Conservation (phyloP, 2,329 filamentous ascomycete genomes). For the Aspergillus hortae region DNA sequence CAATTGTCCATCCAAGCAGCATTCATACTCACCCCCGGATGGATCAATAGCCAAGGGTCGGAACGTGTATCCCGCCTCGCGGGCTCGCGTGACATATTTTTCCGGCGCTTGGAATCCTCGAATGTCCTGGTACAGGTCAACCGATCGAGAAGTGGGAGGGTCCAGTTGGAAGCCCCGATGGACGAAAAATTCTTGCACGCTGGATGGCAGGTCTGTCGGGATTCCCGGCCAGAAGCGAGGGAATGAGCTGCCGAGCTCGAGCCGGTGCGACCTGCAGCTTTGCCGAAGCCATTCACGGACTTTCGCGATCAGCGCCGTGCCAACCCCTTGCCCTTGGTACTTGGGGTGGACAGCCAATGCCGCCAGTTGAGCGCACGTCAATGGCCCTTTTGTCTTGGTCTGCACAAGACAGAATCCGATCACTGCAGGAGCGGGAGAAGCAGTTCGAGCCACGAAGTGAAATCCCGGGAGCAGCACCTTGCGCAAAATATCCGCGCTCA, state of each 20-base stretch:
- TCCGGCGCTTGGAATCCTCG: conserved; percentile 30
- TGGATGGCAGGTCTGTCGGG: conserved; percentile 35
- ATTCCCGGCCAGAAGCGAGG: conserved; percentile 48
- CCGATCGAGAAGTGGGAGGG: conserved; percentile 21
- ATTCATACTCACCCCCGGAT: conserved; percentile 23
- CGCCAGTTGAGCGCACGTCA: conserved; percentile 30
- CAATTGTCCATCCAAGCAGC: conserved; percentile 38
- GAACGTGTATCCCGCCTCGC: conserved; percentile 35
- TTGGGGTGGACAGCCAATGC: conserved; percentile 35
- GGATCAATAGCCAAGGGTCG: conserved; percentile 32
- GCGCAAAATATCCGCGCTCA: conserved; percentile 26
- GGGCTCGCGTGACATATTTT: conserved; percentile 33
- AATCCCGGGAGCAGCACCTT: conserved; percentile 27
- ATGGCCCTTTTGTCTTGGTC: conserved; percentile 20
- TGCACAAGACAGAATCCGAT: conserved; percentile 40
- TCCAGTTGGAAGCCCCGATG: conserved; percentile 39
- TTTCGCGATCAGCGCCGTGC: conserved; percentile 33
- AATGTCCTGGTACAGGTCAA: conserved; percentile 42
- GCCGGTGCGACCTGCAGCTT: conserved; percentile 19
- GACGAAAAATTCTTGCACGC: conserved; percentile 38
- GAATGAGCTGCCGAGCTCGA: conserved; percentile 31
- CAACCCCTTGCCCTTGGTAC: conserved; percentile 37
- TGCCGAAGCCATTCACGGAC: conserved; percentile 24
- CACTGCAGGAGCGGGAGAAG: conserved; percentile 12
- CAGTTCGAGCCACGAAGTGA: conserved; percentile 33